Evolutionary conservation across 2,329 filamentous ascomycete species (phyloP), one percentile per base, ranked within the genome.

Genomic region (Penicillium sp.): DNA sequence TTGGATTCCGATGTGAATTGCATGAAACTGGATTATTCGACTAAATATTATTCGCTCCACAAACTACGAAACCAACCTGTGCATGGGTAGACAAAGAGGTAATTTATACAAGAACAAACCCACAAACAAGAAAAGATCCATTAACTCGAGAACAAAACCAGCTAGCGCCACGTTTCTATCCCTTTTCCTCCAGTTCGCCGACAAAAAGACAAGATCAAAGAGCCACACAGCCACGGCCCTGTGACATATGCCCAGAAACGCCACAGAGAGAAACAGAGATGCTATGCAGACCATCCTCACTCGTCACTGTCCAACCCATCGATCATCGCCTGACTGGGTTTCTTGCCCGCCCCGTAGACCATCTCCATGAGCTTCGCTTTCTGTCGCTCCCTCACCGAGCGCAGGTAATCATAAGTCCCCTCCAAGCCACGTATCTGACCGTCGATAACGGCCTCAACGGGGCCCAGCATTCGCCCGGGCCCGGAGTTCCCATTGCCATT

Each of bases 361-460:
- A 89, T 84, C 75, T 93, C 87, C 82, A 94, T 85, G 63, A 94
- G 78, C 73, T 90, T 91, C 54, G 85, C 83, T 79, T 93, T 94
- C 76, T 97, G 93, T 61, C 83, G 82, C 59, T 90, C 84, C 39
- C 93, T 79, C 36, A 95, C 85, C 8, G 81, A 83, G 57, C 88
- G 87, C 9, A 97, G 80, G 68, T 95, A 89, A 11, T 82, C 81
- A 63, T 92, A 89, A 3, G 91, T 92, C 22, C 88, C 87, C 64
- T 90, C 88, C 18, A 97, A 74, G 4, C 93, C 92, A 42, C 81
- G 80, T 62, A 97, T 90, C 77, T 97, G 93, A 66, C 92, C 89
- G 57, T 93, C 89, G 27, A 79, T 73, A 16, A 97, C 81, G 1
- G 70, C 68, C 43, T 73, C 73, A 7, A 75, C 71, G 13, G 69